A percentile compares a stretch with the other conserved stretches of the same genome.
These are phyloP conservation scores for Monilinia fructigena DNA, from an alignment of 2,329 filamentous ascomycete genomes.

Conservation along the genomic window DNA sequence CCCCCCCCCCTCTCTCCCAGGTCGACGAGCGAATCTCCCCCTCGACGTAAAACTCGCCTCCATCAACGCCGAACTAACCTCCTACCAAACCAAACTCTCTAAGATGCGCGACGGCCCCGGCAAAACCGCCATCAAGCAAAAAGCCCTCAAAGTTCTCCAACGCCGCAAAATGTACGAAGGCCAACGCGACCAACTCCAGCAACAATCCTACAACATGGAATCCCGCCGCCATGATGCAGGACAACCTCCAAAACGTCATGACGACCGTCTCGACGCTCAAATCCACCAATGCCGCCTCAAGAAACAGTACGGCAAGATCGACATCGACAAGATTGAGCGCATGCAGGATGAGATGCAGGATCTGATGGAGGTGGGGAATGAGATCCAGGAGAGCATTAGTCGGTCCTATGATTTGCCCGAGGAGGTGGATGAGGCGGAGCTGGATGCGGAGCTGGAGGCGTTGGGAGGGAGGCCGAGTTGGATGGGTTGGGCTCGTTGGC, in stretches of 20 bases:
- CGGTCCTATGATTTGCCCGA: slow-evolving; percentile 93
- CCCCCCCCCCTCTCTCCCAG: slow-evolving; percentile 42
- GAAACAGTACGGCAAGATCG: slow-evolving; percentile 94
- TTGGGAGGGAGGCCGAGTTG: slow-evolving; percentile 92
- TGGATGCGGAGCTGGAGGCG: slow-evolving; percentile 95
- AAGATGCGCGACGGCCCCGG: slow-evolving; percentile 96
- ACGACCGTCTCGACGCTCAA: slow-evolving; percentile 95
- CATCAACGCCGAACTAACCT: slow-evolving; percentile 83
- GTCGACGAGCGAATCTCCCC: slow-evolving; percentile 76
- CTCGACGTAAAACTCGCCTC: slow-evolving; percentile 94
- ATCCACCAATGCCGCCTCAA: slow-evolving; percentile 90
- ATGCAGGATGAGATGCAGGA: slow-evolving; percentile 99
- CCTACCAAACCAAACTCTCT: slow-evolving; percentile 81
- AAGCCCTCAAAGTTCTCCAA: slow-evolving; percentile 90
- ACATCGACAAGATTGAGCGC: slow-evolving; percentile 95
- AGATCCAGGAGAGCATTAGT: slow-evolving; percentile 93
- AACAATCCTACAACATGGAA: slow-evolving; percentile 99
- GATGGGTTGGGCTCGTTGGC: slow-evolving; percentile 59
- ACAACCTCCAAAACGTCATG: slow-evolving; percentile 98
- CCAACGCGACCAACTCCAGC: slow-evolving; percentile 89
- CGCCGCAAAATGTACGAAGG: slow-evolving; percentile 91
- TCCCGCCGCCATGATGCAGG: slow-evolving; percentile 98
- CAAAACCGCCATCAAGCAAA: slow-evolving; percentile 88
- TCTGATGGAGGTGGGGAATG: slow-evolving; percentile 94
- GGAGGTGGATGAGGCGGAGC: slow-evolving; percentile 92